phyloP scores from a whole-genome alignment of 805 yeast genomes.

The Hanseniaspora thailandica region DNA sequence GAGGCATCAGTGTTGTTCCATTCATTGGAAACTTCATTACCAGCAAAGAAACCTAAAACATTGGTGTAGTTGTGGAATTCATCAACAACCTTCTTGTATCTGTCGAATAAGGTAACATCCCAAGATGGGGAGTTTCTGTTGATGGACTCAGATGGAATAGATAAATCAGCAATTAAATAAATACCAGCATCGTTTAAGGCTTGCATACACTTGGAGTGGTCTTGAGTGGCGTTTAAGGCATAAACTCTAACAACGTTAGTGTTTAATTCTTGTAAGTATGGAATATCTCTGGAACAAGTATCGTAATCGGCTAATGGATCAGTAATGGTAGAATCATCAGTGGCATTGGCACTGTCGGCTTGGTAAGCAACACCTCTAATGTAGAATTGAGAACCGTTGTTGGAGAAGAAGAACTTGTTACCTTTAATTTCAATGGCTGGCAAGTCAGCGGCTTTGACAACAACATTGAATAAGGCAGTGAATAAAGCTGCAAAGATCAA shows the following conservation, averaged over 20 bases:
- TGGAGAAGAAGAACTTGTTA: slow-evolving; percentile 63
- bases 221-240: slow-evolving; percentile 51
- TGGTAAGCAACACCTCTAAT: slow-evolving; percentile 75
- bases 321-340: slow-evolving; percentile 37
- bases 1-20: slow-evolving; percentile 58
- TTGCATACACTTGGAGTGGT: slow-evolving; percentile 60
- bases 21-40: slow-evolving; percentile 71
- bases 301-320: slow-evolving; percentile 60
- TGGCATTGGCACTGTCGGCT: slow-evolving; percentile 45
- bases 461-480: slow-evolving; percentile 23
- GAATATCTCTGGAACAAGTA: slow-evolving; percentile 61
- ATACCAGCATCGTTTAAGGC: slow-evolving; percentile 62
- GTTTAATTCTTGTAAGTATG: slow-evolving; percentile 47
- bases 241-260: slow-evolving; percentile 70
- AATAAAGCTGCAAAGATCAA: slow-evolving; percentile 25
- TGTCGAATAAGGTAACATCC: slow-evolving; percentile 48
- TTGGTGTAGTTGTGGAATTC: slow-evolving; percentile 57
- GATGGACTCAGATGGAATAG: slow-evolving; percentile 54
- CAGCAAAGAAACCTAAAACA: slow-evolving; percentile 72
- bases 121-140: slow-evolving; percentile 53
- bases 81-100: slow-evolving; percentile 64
- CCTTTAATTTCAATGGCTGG: slow-evolving; percentile 65
- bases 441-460: slow-evolving; percentile 34
- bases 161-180: slow-evolving; percentile 67
- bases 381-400: slow-evolving; percentile 69